Percentiles rank a stretch among this genome's conserved stretches.
Conservation (phyloP, 1,284 basidiomycete species). For the Coriolopsis trogii region DNA sequence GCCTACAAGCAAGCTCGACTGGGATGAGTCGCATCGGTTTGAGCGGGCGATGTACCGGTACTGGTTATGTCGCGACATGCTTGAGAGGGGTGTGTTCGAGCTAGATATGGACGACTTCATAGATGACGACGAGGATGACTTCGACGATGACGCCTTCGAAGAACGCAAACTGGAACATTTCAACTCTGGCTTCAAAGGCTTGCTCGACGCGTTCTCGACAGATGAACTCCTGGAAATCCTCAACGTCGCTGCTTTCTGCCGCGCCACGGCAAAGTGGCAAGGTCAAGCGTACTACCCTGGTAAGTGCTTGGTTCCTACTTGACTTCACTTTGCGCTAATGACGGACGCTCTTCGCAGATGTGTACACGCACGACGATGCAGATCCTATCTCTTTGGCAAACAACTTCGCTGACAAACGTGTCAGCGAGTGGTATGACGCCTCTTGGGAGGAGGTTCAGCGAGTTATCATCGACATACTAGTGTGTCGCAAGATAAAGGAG, state of each 20-base stretch:
- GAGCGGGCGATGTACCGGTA: conserved; percentile 37
- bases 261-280: conserved; percentile 14
- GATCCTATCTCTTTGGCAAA: not conserved
- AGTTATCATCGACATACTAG: not conserved
- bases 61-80: conserved; percentile 27
- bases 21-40: conserved; percentile 35
- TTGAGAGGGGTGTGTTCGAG: not conserved
- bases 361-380: not conserved
- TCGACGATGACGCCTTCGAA: conserved; percentile 8
- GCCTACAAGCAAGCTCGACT: conserved; percentile 27
- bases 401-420: not conserved
- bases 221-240: conserved; percentile 21
- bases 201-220: not conserved
- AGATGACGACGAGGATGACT: conserved; percentile 19
- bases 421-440: too few species aligned
- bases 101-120: conserved; percentile 8
- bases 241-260: conserved; percentile 7
- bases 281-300: too few species aligned
- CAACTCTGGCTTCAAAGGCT: not conserved
- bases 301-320: too few species aligned
- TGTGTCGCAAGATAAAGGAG: conserved; percentile 8
- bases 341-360: too few species aligned
- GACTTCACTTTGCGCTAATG: too few species aligned
- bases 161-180: not conserved
- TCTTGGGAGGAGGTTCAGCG: not conserved